phyloP scores from a whole-genome alignment of 805 yeast species.

The Ogataea zsoltii region DNA sequence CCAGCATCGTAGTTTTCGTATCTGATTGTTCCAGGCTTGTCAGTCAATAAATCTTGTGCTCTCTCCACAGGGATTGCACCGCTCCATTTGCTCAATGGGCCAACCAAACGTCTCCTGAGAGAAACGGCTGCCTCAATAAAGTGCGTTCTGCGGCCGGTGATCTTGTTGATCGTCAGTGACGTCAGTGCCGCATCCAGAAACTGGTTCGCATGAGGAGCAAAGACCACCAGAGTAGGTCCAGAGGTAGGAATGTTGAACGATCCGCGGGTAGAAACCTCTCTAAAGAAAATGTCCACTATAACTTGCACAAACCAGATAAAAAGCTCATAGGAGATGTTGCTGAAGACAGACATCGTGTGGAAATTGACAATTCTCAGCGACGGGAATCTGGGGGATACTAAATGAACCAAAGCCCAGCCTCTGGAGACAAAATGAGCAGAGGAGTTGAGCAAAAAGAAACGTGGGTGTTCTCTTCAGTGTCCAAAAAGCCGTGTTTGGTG shows the following conservation, averaged over 20 bases:
- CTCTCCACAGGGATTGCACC: conserved; percentile 89
- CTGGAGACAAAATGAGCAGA: too few relatives aligned
- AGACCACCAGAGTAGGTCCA: conserved; percentile 90
- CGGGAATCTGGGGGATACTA: neutral
- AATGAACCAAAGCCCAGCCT: too few relatives aligned
- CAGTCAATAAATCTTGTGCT: conserved; percentile 76
- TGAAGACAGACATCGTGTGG: conserved; percentile 4
- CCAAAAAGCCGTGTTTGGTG: neutral
- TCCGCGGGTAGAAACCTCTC: conserved; percentile 88
- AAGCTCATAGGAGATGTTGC: conserved; percentile 24
- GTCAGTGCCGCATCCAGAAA: conserved; percentile 69
- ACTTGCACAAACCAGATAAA: conserved; percentile 32
- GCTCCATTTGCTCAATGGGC: conserved; percentile 71
- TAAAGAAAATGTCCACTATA: conserved; percentile 60
- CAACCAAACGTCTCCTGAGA: conserved; percentile 65
- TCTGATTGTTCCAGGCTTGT: conserved; percentile 60
- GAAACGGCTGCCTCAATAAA: conserved; percentile 87
- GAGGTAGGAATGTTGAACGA: conserved; percentile 65
- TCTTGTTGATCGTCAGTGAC: conserved; percentile 68
- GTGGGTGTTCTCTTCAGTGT: too few relatives aligned
- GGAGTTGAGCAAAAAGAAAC: too few relatives aligned
- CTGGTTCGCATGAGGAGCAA: conserved; percentile 97
- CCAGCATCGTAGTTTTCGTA: conserved; percentile 43
- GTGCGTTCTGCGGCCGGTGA: conserved; percentile 67
- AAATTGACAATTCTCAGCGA: too few relatives aligned